These are phyloP conservation scores for Aspergillus kassunensis DNA, from an alignment of 495 filamentous ascomycete species.

Conservation along the genomic window DNA sequence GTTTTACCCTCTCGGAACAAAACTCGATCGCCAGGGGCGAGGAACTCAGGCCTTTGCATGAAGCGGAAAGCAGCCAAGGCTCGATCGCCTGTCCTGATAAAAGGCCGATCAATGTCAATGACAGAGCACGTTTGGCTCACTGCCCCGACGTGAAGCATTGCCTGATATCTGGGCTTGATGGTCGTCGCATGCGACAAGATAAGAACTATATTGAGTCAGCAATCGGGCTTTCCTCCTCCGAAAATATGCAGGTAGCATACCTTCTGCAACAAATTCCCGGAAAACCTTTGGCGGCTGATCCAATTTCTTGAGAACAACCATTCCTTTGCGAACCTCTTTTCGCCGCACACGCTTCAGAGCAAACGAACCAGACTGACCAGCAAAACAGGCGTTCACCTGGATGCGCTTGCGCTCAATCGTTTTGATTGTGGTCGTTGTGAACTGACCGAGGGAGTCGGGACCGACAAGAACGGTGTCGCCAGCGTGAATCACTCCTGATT, in stretches of 20 bases:
- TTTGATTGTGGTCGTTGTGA: constrained; percentile 82
- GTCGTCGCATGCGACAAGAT: constrained; percentile 98
- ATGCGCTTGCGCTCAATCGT: constrained; percentile 96
- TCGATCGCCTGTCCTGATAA: constrained; percentile 89
- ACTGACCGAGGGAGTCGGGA: constrained; percentile 88
- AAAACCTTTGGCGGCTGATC: constrained; percentile 74
- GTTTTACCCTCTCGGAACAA: constrained; percentile 94
- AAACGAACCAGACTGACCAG: constrained; percentile 90
- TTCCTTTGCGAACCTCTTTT: constrained; percentile 96
- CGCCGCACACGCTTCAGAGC: constrained; percentile 79
- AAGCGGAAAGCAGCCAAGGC: constrained; percentile 92
- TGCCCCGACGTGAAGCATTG: constrained; percentile 96
- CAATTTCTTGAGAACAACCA: constrained; percentile 89
- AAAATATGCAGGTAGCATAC: constrained; percentile 44
- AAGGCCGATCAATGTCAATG: constrained; percentile 95
- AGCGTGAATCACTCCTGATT: constrained; percentile 75
- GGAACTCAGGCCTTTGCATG: constrained; percentile 92
- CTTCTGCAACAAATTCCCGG: constrained; percentile 90
- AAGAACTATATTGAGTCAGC: constrained; percentile 57
- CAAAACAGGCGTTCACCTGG: constrained; percentile 79
- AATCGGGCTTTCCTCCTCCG: neutral
- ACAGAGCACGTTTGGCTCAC: constrained; percentile 95
- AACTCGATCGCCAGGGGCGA: constrained; percentile 81
- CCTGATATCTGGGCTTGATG: constrained; percentile 96
- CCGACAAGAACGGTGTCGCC: constrained; percentile 88